phyloP scores from a whole-genome alignment of 805 yeast species.

The Yarrowia divulgata region DNA sequence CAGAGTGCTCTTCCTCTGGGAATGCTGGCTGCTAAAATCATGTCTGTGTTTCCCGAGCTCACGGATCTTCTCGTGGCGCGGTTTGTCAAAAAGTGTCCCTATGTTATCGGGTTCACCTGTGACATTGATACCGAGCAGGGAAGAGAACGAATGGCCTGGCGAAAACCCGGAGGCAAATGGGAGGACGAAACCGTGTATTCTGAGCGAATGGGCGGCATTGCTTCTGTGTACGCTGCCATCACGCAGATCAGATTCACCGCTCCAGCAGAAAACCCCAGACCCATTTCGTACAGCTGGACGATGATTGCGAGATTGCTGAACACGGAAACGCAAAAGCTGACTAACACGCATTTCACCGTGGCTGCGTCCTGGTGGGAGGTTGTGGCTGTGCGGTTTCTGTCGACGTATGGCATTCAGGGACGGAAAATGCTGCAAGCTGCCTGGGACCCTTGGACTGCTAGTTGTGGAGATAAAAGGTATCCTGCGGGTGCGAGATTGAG shows the following conservation, averaged over 20 bases:
- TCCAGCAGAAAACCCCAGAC: conserved; percentile 55
- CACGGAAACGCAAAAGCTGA: conserved; percentile 55
- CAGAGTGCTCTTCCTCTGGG: conserved; percentile 83
- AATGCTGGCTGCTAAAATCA: conserved; percentile 61
- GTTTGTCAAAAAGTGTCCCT: conserved; percentile 89
- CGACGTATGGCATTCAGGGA: conserved; percentile 73
- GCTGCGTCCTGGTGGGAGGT: conserved; percentile 94
- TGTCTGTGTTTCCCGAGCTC: conserved; percentile 61
- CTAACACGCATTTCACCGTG: conserved; percentile 74
- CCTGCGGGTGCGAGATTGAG: conserved; percentile 82
- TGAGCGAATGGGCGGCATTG: conserved; percentile 87
- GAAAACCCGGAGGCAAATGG: conserved; percentile 56
- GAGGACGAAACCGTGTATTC: conserved; percentile 71
- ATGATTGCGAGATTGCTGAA: conserved; percentile 77
- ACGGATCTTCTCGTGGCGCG: conserved; percentile 72
- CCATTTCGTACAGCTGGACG: conserved; percentile 68
- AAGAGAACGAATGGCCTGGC: conserved; percentile 87
- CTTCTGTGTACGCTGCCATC: conserved; percentile 78
- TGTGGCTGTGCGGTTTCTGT: conserved; percentile 62
- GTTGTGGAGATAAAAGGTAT: conserved; percentile 59
- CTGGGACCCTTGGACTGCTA: conserved; percentile 60
- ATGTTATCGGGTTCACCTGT: conserved; percentile 81
- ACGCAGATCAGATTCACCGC: conserved; percentile 57
- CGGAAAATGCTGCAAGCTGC: conserved; percentile 62
- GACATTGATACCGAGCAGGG: conserved; percentile 82